Evolutionary conservation across 805 yeast species (phyloP).

Genomic region (Danielia reshetovae): DNA sequence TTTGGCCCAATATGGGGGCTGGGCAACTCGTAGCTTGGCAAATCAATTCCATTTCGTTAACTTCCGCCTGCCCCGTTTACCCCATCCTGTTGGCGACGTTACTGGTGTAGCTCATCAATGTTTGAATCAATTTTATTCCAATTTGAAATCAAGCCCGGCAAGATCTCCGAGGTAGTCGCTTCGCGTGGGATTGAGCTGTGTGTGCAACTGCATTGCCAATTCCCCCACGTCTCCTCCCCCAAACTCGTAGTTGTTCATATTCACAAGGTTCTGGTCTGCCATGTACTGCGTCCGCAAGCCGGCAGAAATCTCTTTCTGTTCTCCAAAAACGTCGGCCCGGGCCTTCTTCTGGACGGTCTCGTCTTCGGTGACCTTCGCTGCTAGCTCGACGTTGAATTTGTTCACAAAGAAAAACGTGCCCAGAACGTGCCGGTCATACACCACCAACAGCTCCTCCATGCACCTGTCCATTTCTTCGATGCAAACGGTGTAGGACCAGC

Average conservation of each 20-base stretch:
- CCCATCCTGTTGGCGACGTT: no score
- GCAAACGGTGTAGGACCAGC: constrained; percentile 66
- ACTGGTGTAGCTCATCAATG: no score
- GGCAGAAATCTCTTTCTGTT: constrained; percentile 9
- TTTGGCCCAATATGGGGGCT: no score
- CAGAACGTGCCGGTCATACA: constrained; percentile 64
- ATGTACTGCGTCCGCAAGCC: constrained; percentile 5
- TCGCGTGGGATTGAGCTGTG: background rate
- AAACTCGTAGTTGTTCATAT: constrained; percentile 8
- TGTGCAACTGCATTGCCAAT: background rate
- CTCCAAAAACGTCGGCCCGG: constrained; percentile 5
- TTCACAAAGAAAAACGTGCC: constrained; percentile 66
- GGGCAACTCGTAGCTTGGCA: no score
- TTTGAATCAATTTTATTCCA: no score
- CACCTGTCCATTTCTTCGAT: constrained; percentile 60
- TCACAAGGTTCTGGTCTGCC: constrained; percentile 5
- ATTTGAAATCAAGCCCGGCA: no score
- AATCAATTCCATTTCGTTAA: no score
- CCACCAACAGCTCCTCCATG: constrained; percentile 51
- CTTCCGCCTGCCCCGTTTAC: no score
- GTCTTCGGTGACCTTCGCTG: constrained; percentile 7
- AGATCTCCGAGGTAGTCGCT: constrained; percentile 1
- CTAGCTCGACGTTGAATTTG: constrained; percentile 10
- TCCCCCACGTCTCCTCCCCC: constrained; percentile 3
- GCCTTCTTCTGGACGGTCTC: constrained; percentile 4